These are phyloP conservation scores for Rickenella mellea DNA, from an alignment of 768 basidiomycete species.

Conservation along the genomic window DNA sequence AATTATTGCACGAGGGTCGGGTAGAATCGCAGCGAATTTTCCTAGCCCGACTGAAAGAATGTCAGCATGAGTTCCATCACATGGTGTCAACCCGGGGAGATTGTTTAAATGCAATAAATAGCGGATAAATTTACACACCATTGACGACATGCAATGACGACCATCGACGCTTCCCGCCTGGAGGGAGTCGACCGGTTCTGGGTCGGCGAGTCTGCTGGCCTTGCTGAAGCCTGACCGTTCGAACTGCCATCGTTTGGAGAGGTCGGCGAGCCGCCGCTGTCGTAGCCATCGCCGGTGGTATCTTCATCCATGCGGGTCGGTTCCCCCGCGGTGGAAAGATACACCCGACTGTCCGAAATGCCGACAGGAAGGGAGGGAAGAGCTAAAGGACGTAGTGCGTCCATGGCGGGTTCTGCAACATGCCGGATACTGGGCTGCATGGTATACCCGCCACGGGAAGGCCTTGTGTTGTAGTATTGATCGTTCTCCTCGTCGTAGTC, in stretches of 20 bases:
- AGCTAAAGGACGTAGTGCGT: too few species aligned
- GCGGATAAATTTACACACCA: conserved; percentile 54
- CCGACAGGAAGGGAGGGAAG: too few species aligned
- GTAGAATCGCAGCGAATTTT: conserved; percentile 85
- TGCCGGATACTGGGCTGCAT: too few species aligned
- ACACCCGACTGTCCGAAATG: too few species aligned
- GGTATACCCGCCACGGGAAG: too few species aligned
- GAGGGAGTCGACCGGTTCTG: conserved; percentile 20
- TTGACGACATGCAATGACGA: conserved; percentile 79
- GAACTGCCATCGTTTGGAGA: conserved; percentile 22
- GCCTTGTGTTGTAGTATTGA: too few species aligned
- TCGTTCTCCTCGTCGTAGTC: too few species aligned
- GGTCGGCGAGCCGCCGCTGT: conserved; percentile 28
- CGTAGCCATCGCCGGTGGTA: too few species aligned
- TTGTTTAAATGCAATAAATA: background rate
- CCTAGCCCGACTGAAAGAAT: conserved; percentile 55
- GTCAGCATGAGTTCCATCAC: background rate
- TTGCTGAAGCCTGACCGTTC: conserved; percentile 24
- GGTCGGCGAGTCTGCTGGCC: conserved; percentile 21
- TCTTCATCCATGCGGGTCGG: too few species aligned
- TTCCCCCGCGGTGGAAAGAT: too few species aligned
- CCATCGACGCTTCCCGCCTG: conserved; percentile 49
- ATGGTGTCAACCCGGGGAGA: background rate
- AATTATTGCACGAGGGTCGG: conserved; percentile 75
- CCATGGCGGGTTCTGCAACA: too few species aligned